Evolutionary conservation across 176 grass and related monocot species (phyloP).

Genomic region (Thalia dealbata): DNA sequence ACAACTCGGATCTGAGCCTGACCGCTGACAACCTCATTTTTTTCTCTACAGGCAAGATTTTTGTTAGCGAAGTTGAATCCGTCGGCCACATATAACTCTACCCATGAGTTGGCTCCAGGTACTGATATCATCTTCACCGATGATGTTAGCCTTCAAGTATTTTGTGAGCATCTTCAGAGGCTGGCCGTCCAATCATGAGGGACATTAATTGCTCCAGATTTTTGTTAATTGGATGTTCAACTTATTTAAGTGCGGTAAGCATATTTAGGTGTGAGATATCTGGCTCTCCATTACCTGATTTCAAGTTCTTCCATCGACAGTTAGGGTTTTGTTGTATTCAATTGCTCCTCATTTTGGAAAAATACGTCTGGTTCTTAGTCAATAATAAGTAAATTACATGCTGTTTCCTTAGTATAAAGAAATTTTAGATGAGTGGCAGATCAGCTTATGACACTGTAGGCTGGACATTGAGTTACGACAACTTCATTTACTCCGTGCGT

Average conservation of each 20-base stretch:
- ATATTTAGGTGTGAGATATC: background rate
- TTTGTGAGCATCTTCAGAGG: constrained; percentile 92
- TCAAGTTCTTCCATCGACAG: background rate
- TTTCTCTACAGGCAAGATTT: constrained; percentile 64
- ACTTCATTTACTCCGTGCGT: background rate
- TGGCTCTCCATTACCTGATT: background rate
- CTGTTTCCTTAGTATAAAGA: background rate
- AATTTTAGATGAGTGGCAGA: background rate
- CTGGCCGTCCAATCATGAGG: constrained; percentile 85
- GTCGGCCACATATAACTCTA: constrained; percentile 74
- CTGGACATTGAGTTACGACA: background rate
- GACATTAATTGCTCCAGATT: background rate
- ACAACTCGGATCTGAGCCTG: background rate
- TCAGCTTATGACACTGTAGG: background rate
- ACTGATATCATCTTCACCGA: constrained; percentile 93
- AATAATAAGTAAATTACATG: background rate
- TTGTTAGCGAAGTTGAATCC: constrained; percentile 89
- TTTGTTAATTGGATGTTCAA: background rate
- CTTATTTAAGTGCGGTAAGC: background rate
- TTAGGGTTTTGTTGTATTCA: background rate
- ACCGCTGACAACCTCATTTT: background rate
- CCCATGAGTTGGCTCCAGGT: constrained; percentile 63
- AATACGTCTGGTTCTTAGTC: background rate
- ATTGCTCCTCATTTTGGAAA: background rate
- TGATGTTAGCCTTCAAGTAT: constrained; percentile 95